Base-by-base conservation (phyloP, 257 asterid species). In the Fraxinus excelsior region DNA sequence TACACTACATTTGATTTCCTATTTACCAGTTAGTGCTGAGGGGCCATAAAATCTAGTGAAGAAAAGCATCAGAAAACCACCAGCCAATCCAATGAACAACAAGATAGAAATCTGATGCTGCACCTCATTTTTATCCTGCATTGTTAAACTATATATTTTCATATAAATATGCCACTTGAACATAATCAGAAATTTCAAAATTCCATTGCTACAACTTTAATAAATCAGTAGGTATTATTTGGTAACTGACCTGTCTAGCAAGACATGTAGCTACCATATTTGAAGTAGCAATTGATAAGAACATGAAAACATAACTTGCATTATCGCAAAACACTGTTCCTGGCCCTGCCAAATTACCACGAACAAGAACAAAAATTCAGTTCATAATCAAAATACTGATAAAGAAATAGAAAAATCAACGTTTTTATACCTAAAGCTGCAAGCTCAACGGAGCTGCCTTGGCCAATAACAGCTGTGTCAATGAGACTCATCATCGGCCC, bases 401-500 rank as follows among this genome's bases (percentile, higher is more conserved):
- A 79, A 69, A 66, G 13, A 34, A 0, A 37, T 16, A 4, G 38
- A 12, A 1, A n/a, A 56, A 56, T 56, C 65, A 56, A 56, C 28
- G 21, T 21, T 11, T 21, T 56, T n/a, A 35, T 76, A 92, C 99
- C 99, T 84, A 94, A 79, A 82, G 99, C 99, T 72, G 99, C 99
- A 66, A 94, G 97, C 81, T 94, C 97, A 73, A 88, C 74, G 78
- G 98, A 92, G 83, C 97, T 94, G 70, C 91, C 90, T 84, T 94
- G 99, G 25, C 98, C 99, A 80, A 94, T 84, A 77, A 94, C 96
- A 31, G 96, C 97, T 32, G 99, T 94, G 76, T 92, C 99, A 67
- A 94, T 94, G 65, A 92, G 91, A 87, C 99, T 92, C 99, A 92
- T 94, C 71, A 94, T 80, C 51, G 98, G 99, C 25, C 96, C 96